Conservation (phyloP, 148 eudicot species). For the Drosera capensis region DNA sequence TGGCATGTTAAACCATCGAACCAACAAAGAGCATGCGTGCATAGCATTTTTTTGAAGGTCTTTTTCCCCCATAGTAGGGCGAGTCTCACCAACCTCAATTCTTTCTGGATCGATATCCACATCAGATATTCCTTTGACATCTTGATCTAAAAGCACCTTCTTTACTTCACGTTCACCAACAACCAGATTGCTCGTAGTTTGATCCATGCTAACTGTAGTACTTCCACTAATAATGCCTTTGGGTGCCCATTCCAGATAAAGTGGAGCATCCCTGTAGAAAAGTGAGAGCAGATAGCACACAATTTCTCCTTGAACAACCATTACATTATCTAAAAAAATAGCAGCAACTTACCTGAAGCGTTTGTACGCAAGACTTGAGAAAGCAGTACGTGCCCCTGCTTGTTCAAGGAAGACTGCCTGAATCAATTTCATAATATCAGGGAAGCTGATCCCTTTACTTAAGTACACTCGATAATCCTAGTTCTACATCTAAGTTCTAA, state of each 20-base stretch:
- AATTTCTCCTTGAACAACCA: neutral
- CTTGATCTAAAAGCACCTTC: constrained; percentile 44
- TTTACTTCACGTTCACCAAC: constrained; percentile 44
- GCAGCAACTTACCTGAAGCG: constrained; percentile 78
- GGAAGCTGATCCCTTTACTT: no score
- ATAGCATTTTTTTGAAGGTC: no score
- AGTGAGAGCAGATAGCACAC: neutral
- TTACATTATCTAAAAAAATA: neutral
- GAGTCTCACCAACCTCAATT: constrained; percentile 55
- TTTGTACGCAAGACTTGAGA: constrained; percentile 55
- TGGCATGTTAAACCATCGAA: no score
- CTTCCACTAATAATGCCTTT: constrained; percentile 40
- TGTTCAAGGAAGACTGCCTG: constrained; percentile 89
- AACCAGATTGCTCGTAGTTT: constrained; percentile 12
- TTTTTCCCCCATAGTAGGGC: no score
- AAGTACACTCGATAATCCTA: no score
- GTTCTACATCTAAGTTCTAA: no score
- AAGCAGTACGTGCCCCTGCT: constrained; percentile 78
- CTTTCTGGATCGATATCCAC: constrained; percentile 68
- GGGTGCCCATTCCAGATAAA: constrained; percentile 97
- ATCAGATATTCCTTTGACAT: constrained; percentile 33
- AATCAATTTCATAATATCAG: neutral
- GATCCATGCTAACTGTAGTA: constrained; percentile 12
- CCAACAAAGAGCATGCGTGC: no score
- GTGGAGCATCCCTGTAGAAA: constrained; percentile 54